Evolutionary conservation across 2,329 filamentous ascomycete species (phyloP), one percentile per base, ranked within the genome.

Genomic region (Purpureocillium takamizusanense): DNA sequence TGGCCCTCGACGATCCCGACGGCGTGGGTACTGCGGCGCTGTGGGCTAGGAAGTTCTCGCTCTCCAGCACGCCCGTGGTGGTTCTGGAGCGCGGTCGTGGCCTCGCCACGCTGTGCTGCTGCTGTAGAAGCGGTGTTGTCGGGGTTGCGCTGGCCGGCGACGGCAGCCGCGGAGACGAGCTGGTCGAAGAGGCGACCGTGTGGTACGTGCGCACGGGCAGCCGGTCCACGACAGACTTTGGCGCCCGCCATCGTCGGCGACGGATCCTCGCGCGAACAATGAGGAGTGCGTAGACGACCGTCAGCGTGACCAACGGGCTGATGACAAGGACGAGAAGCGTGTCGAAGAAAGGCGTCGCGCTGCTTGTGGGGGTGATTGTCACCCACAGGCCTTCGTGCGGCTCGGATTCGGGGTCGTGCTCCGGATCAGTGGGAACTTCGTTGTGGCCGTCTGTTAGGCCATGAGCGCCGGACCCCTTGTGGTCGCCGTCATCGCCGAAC

Each of bases 131-230:
- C 7, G 90, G 89, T 4, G 88, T 94, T 1, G 83, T 86, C 1
- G 82, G 81, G 4, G 81, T 87, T 2, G 79, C 72, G 45, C 72
- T 73, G 11, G 69, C 70, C 0, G 81, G 79, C 15, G 79, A 85
- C 4, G 83, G 69, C 3, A 79, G 56, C 36, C 81, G 54, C 43
- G 76, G 50, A 52, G 75, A 63, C 59, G 76, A 59, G 36, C 45
- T 54, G 2, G 79, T 76, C 2, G 77, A 73, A 10, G 72, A 68
- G 3, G 76, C 67, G 28, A 95, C 85, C 0, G 89, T 94, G 52
- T 94, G 89, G 54, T 95, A 98, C 0, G 89, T 97, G 42, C 90
- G 81, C 12, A 98, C 88, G 2, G 92, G 92, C n/a, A 98, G 73
- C 42, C 85, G 81, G 50, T 95, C 89, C 14, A 98, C 89, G 1